Evolutionary conservation across 495 filamentous ascomycete genomes (phyloP).

Genomic region (Neurospora sp.): DNA sequence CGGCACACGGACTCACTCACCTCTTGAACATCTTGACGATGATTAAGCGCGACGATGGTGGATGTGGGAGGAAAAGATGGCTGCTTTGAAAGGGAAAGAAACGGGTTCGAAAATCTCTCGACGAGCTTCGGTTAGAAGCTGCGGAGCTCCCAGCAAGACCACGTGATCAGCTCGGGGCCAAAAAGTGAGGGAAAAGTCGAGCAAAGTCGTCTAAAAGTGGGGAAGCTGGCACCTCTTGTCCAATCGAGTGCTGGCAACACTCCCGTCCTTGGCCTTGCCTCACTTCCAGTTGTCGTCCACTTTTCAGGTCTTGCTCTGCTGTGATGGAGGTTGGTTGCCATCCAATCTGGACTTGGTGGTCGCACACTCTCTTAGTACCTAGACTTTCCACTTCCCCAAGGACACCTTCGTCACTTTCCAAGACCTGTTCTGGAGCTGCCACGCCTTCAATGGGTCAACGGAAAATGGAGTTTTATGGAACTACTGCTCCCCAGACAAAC

Average conservation of each 20-base stretch:
- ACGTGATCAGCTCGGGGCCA: slow-evolving; percentile 15
- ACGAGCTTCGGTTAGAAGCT: slow-evolving; percentile 29
- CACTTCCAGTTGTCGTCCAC: neutral
- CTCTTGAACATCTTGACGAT: slow-evolving; percentile 82
- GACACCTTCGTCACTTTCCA: neutral
- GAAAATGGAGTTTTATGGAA: neutral
- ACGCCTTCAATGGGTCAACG: neutral
- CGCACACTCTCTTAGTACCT: neutral
- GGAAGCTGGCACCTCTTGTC: neutral
- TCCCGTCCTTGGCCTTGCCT: neutral
- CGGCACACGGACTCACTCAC: slow-evolving; percentile 38
- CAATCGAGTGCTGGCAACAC: neutral
- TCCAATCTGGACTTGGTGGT: neutral
- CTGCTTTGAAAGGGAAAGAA: slow-evolving; percentile 28
- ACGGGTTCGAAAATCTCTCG: slow-evolving; percentile 32
- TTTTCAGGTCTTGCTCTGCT: neutral
- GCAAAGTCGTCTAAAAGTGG: neutral
- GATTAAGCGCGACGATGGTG: slow-evolving; percentile 37
- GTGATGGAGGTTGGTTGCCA: neutral
- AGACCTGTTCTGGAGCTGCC: neutral
- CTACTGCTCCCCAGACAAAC: neutral
- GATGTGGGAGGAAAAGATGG: slow-evolving; percentile 29
- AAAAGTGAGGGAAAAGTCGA: neutral
- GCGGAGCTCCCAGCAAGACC: slow-evolving; percentile 21
- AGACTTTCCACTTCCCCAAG: neutral